Conservation (phyloP, 2,329 filamentous ascomycete species). For the Penicillium psychrosexuale region DNA sequence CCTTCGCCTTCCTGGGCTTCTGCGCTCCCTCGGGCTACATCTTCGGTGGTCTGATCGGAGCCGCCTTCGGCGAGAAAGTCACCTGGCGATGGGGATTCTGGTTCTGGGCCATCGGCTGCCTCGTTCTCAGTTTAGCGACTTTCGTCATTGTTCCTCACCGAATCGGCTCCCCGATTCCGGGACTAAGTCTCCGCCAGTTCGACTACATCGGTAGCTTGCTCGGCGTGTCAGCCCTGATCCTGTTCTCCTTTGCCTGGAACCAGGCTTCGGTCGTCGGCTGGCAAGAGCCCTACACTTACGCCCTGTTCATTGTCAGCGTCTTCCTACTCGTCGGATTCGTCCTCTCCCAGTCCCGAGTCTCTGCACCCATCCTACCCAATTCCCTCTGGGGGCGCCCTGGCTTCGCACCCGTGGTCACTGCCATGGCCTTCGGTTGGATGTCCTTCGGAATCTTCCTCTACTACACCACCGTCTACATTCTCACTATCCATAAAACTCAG, state of each 20-base stretch:
- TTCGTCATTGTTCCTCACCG: slow-evolving; percentile 42
- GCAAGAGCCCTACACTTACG: neutral
- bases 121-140: slow-evolving; percentile 31
- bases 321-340: neutral
- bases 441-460: slow-evolving; percentile 34
- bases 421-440: slow-evolving; percentile 23
- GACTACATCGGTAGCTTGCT: slow-evolving; percentile 46
- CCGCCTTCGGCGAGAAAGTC: slow-evolving; percentile 38
- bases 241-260: neutral
- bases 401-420: slow-evolving; percentile 14
- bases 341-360: neutral
- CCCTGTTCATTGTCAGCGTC: neutral
- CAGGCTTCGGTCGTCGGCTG: neutral
- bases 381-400: slow-evolving; percentile 29
- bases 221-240: slow-evolving; percentile 43
- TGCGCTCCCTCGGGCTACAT: slow-evolving; percentile 43
- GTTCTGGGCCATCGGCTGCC: slow-evolving; percentile 42
- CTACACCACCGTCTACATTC: slow-evolving; percentile 30
- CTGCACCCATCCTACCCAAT: slow-evolving; percentile 2
- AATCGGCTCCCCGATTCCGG: slow-evolving; percentile 12
- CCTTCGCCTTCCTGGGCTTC: slow-evolving; percentile 47
- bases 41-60: slow-evolving; percentile 40
- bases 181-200: slow-evolving; percentile 27
- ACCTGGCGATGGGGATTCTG: slow-evolving; percentile 56
- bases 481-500: slow-evolving; percentile 11